phyloP scores from a whole-genome alignment of 805 yeast genomes.

The Jamesozyma jinghongensis region DNA sequence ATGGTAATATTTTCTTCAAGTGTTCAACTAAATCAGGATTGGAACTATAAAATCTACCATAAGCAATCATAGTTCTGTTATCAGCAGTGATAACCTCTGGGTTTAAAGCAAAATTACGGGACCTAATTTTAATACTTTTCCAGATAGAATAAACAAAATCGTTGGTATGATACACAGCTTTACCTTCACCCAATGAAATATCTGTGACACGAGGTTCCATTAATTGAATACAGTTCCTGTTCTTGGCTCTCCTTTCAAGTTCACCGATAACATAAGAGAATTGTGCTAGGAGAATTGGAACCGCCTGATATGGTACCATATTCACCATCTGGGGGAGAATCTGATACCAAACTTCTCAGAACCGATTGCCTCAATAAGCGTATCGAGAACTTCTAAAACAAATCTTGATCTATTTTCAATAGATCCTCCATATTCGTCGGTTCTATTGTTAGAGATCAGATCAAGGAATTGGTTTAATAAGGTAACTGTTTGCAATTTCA shows the following conservation, averaged over 20 bases:
- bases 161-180: conserved; percentile 22
- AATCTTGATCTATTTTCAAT: conserved; percentile 40
- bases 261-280: conserved; percentile 33
- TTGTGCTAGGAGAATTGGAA: conserved; percentile 28
- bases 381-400: conserved; percentile 39
- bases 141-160: conserved; percentile 34
- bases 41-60: conserved; percentile 41
- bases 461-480: conserved; percentile 46
- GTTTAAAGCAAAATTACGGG: conserved; percentile 28
- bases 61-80: conserved; percentile 35
- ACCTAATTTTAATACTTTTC: conserved; percentile 35
- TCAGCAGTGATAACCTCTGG: conserved; percentile 26
- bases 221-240: conserved; percentile 28
- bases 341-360: conserved; percentile 39
- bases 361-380: conserved; percentile 42
- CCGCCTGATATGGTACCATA: conserved; percentile 33
- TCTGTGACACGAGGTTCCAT: conserved; percentile 35
- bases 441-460: conserved; percentile 34
- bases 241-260: conserved; percentile 29
- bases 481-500: conserved; percentile 59
- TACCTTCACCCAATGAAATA: conserved; percentile 14
- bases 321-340: conserved; percentile 39
- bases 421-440: conserved; percentile 46
- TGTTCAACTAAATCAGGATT: conserved; percentile 45
- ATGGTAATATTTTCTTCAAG: conserved; percentile 31